phyloP scores from a whole-genome alignment of 257 asterid species.

The Fraxinus quadrangulata region DNA sequence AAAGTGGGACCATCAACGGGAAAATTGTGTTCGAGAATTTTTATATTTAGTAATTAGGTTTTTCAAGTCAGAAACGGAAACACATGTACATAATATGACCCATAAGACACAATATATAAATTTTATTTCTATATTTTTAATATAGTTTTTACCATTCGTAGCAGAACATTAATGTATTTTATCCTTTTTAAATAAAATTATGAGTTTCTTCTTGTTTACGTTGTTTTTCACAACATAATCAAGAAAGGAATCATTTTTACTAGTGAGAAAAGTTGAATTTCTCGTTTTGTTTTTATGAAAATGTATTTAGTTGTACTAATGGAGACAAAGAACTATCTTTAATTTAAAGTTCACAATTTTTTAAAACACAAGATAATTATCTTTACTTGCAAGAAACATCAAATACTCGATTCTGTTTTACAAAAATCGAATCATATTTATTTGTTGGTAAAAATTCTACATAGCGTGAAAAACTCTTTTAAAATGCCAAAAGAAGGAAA shows the following conservation, averaged over 20 bases:
- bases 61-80: neutral
- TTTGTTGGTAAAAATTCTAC: neutral
- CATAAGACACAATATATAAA: neutral
- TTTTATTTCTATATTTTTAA: no score
- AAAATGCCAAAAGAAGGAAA: no score
- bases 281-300: neutral
- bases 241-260: neutral
- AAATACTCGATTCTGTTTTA: neutral
- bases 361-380: no score
- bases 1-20: neutral
- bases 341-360: neutral
- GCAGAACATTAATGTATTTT: no score
- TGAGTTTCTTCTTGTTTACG: no score
- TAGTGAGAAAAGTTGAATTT: neutral
- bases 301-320: neutral
- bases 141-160: no score
- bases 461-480: neutral
- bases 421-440: no score
- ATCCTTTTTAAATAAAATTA: no score
- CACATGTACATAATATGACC: neutral
- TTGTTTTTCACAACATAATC: neutral
- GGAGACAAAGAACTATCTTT: neutral
- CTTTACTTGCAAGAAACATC: neutral
- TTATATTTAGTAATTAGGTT: no score
- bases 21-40: neutral